phyloP scores from a whole-genome alignment of 1,284 basidiomycete species.

The Apiotrichum porosum region DNA sequence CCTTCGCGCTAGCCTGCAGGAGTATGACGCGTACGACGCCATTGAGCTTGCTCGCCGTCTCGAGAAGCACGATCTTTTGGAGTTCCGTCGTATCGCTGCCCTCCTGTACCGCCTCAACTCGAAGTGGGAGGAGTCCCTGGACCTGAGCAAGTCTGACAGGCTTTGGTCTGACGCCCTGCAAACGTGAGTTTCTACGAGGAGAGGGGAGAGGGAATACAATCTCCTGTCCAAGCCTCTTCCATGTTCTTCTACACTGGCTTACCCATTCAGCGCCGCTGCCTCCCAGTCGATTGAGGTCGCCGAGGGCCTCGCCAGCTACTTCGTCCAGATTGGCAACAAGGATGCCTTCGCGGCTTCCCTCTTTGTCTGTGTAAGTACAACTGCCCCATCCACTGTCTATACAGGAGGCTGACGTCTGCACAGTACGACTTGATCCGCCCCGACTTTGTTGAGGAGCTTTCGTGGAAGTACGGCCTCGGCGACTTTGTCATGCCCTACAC shows the following conservation, averaged over 20 bases:
- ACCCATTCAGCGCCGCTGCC: too few relatives aligned
- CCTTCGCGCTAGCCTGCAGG: constrained; percentile 90
- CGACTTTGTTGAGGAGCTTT: constrained; percentile 85
- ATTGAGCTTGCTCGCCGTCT: constrained; percentile 78
- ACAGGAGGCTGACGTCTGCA: too few relatives aligned
- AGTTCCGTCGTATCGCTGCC: constrained; percentile 91
- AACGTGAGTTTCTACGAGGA: too few relatives aligned
- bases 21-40: constrained; percentile 97
- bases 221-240: too few relatives aligned
- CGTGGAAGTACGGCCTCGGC: constrained; percentile 86
- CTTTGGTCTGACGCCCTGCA: constrained; percentile 84
- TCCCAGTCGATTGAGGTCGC: constrained; percentile 76
- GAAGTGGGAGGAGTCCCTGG: constrained; percentile 92
- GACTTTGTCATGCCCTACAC: constrained; percentile 96
- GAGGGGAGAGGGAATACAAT: too few relatives aligned
- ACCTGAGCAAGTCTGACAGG: constrained; percentile 90
- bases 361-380: too few relatives aligned
- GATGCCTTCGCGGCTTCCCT: constrained; percentile 92
- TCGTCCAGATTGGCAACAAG: constrained; percentile 96
- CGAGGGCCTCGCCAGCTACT: constrained; percentile 89
- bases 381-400: too few relatives aligned
- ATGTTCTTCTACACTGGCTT: too few relatives aligned
- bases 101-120: constrained; percentile 92
- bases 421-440: constrained; percentile 90
- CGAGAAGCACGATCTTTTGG: constrained; percentile 86